Evolutionary conservation across 371 early-diverging fungal species (phyloP).

Genomic region (Parasitella parasitica): DNA sequence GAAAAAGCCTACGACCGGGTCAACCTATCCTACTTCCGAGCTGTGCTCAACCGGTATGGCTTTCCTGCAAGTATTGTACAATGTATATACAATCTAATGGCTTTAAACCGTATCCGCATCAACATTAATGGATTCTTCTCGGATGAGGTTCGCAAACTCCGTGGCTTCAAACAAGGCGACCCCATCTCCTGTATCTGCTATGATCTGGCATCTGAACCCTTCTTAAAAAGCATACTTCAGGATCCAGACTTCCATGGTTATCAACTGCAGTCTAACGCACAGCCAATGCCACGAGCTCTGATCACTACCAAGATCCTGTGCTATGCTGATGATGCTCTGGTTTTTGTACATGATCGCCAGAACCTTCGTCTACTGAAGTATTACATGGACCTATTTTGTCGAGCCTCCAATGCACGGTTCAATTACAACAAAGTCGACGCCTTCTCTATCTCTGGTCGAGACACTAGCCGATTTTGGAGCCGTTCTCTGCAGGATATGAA

Average conservation of each 20-base stretch:
- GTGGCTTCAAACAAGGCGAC: conserved; percentile 15
- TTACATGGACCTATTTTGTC: background rate
- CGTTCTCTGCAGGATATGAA: background rate
- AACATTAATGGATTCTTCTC: conserved; percentile 25
- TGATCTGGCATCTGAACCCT: conserved; percentile 13
- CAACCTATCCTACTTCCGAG: too few species aligned
- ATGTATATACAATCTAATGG: too few species aligned
- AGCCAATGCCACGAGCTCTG: too few species aligned
- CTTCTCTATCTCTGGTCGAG: conserved; percentile 5
- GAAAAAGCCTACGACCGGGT: too few species aligned
- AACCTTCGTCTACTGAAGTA: background rate
- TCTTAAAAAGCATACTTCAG: background rate
- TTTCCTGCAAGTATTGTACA: too few species aligned
- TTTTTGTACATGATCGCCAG: background rate
- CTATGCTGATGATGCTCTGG: conserved; percentile 17
- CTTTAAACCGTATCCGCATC: background rate
- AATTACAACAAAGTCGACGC: conserved; percentile 6
- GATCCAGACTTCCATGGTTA: background rate
- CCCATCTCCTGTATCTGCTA: conserved; percentile 9
- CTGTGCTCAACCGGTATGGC: too few species aligned
- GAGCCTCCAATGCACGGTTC: background rate
- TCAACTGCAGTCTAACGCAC: background rate
- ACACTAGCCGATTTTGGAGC: background rate
- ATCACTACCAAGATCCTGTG: conserved; percentile 2
- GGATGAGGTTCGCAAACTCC: background rate